A percentile compares a stretch with the other conserved stretches of the same genome.
These are phyloP conservation scores for Cyclocybe cylindracea DNA, from an alignment of 768 basidiomycete species.

Conservation along the genomic window DNA sequence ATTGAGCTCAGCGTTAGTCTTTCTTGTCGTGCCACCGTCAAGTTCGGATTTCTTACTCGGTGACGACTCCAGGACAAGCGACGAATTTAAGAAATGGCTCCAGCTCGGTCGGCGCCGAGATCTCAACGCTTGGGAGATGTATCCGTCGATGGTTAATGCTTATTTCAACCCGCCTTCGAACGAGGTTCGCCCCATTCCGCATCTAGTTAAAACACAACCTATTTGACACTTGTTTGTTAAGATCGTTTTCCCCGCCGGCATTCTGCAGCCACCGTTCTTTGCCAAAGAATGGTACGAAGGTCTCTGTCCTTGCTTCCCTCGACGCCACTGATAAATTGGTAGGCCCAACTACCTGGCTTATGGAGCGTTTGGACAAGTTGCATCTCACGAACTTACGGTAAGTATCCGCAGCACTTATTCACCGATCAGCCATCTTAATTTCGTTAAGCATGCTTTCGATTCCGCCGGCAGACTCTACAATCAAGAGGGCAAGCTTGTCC, in stretches of 20 bases:
- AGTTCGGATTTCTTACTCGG: neutral
- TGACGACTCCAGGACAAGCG: slow-evolving; percentile 44
- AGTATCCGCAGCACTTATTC: slow-evolving; percentile 18
- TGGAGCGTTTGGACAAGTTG: slow-evolving; percentile 91
- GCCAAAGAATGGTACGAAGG: slow-evolving; percentile 63
- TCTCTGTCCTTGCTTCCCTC: neutral
- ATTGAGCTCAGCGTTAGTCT: slow-evolving; percentile 54
- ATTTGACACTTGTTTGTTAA: slow-evolving; percentile 22
- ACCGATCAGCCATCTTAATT: neutral
- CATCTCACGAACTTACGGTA: slow-evolving; percentile 90
- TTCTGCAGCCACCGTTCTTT: slow-evolving; percentile 93
- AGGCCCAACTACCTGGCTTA: slow-evolving; percentile 92
- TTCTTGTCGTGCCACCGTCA: neutral
- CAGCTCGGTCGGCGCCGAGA: slow-evolving; percentile 72
- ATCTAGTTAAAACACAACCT: neutral
- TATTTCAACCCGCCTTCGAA: slow-evolving; percentile 88
- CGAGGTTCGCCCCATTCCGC: slow-evolving; percentile 51
- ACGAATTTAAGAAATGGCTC: slow-evolving; percentile 71
- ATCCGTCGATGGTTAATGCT: slow-evolving; percentile 82
- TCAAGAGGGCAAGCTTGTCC: slow-evolving; percentile 79
- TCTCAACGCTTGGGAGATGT: slow-evolving; percentile 83
- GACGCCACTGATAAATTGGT: neutral
- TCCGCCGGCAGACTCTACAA: slow-evolving; percentile 90
- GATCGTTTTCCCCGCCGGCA: slow-evolving; percentile 97
- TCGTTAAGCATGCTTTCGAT: slow-evolving; percentile 80